Evolutionary conservation across 371 early-diverging fungal species (phyloP).

Genomic region (Circinella umbellata): DNA sequence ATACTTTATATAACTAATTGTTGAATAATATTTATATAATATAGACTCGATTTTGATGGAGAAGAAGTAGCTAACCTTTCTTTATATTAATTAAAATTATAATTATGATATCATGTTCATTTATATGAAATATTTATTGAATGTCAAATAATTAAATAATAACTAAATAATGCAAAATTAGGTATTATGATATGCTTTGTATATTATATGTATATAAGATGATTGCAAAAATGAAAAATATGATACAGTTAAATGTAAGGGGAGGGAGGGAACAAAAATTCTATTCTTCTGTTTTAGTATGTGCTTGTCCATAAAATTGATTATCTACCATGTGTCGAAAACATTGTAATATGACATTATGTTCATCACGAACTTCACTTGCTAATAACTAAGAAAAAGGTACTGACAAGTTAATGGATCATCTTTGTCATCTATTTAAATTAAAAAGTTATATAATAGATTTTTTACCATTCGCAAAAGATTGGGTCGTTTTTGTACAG

Average conservation of each 20-base stretch:
- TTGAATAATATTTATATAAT: background rate
- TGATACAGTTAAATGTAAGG: background rate
- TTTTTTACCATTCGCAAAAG: conserved; percentile 49
- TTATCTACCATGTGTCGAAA: conserved; percentile 47
- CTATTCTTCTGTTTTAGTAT: conserved; percentile 12
- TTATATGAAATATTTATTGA: too few species aligned
- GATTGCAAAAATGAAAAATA: background rate
- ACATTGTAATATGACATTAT: conserved; percentile 55
- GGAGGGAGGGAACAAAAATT: background rate
- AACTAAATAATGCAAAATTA: too few species aligned
- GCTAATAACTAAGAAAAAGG: background rate
- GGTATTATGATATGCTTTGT: too few species aligned
- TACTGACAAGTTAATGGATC: too few species aligned
- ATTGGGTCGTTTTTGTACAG: conserved; percentile 41
- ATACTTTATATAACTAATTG: background rate
- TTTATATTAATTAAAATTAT: conserved; percentile 18
- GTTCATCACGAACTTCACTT: conserved; percentile 49
- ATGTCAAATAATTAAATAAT: too few species aligned
- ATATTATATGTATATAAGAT: too few species aligned
- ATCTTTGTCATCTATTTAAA: background rate
- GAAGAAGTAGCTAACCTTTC: conserved; percentile 50
- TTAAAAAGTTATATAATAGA: background rate
- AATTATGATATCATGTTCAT: background rate
- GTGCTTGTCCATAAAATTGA: conserved; percentile 32
- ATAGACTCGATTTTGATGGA: conserved; percentile 53